phyloP scores from a whole-genome alignment of 441 rosid genomes.

The Euphorbia schlechtendalii region DNA sequence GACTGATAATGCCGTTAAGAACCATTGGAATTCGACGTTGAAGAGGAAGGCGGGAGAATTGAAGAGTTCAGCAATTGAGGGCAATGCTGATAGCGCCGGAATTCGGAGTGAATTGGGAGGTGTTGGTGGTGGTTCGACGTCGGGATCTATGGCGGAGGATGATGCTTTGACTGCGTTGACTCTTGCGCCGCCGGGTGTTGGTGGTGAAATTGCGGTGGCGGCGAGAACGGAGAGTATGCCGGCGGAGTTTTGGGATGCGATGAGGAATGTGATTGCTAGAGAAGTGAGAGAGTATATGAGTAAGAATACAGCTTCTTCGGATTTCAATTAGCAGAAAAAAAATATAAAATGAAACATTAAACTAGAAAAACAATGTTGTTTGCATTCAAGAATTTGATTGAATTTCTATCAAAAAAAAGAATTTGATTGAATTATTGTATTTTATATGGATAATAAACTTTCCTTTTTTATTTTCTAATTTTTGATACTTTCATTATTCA shows the following conservation, averaged over 20 bases:
- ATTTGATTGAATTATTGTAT: too few relatives aligned
- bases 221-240: conserved; percentile 29
- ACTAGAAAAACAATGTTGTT: too few relatives aligned
- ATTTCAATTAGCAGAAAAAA: conserved; percentile 23
- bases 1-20: conserved; percentile 68
- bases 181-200: conserved; percentile 49
- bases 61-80: conserved; percentile 14
- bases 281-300: conserved; percentile 57
- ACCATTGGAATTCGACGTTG: too few relatives aligned
- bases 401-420: too few relatives aligned
- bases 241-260: conserved; percentile 58
- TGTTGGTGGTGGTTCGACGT: neutral
- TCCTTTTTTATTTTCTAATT: too few relatives aligned
- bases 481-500: too few relatives aligned
- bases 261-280: conserved; percentile 61
- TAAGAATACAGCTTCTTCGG: conserved; percentile 22
- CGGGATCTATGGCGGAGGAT: conserved; percentile 30
- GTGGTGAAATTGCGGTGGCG: conserved; percentile 21
- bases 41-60: conserved; percentile 40
- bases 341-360: too few relatives aligned
- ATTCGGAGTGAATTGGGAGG: too few relatives aligned
- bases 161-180: conserved; percentile 60
- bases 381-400: too few relatives aligned
- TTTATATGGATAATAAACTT: too few relatives aligned
- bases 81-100: neutral